These are phyloP conservation scores for Lodderomyces margitis DNA, from an alignment of 1,139 yeast species.

Conservation along the genomic window DNA sequence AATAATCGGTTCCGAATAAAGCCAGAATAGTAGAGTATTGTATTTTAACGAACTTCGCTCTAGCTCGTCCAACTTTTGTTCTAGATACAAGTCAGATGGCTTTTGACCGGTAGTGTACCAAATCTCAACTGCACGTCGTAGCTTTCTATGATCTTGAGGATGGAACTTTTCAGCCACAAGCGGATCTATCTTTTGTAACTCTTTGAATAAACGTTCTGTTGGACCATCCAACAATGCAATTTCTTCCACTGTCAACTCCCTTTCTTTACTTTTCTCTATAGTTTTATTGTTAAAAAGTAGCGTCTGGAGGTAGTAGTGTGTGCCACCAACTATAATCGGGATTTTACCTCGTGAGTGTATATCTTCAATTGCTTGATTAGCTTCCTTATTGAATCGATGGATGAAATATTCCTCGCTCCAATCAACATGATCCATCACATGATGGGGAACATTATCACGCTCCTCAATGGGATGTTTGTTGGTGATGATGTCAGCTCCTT, in stretches of 20 bases:
- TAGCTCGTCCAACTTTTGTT: conserved; percentile 50
- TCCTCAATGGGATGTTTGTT: conserved; percentile 87
- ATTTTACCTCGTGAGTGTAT: conserved; percentile 70
- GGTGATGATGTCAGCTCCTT: conserved; percentile 70
- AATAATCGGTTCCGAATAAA: conserved; percentile 64
- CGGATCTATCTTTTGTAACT: conserved; percentile 62
- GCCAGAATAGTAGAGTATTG: conserved; percentile 77
- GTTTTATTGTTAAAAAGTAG: conserved; percentile 71
- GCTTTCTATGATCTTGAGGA: conserved; percentile 81
- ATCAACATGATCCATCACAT: conserved; percentile 76
- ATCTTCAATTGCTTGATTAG: conserved; percentile 53
- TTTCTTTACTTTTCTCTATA: conserved; percentile 12
- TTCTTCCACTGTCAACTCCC: conserved; percentile 31
- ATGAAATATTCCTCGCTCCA: conserved; percentile 84
- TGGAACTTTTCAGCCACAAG: conserved; percentile 77
- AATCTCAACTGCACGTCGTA: conserved; percentile 79
- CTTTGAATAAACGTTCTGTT: conserved; percentile 46
- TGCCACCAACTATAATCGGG: conserved; percentile 94
- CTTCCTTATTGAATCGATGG: conserved; percentile 79
- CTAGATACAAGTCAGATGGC: conserved; percentile 69
- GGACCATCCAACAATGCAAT: conserved; percentile 54
- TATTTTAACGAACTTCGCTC: conserved; percentile 54
- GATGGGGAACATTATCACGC: conserved; percentile 73
- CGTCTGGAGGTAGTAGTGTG: conserved; percentile 87
- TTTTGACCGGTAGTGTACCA: conserved; percentile 62